Evolutionary conservation across 176 grass and related monocot genomes (phyloP), one percentile per base, ranked within the genome.

Genomic region (Pontederia paniculata): DNA sequence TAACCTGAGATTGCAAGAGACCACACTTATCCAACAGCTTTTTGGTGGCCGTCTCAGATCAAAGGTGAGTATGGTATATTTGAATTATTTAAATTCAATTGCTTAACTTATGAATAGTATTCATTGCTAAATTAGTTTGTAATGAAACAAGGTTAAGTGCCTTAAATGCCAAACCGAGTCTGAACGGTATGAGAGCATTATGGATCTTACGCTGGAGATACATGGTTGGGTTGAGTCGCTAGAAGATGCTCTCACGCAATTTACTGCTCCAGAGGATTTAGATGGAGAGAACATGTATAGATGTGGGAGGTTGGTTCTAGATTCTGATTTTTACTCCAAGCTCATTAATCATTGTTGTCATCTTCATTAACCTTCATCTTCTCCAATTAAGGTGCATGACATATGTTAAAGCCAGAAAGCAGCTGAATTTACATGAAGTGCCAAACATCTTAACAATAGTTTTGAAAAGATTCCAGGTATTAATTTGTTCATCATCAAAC

Each of bases 261-360:
- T 95, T 80, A 95, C 89, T 61, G 67, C 84, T 72, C 78, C 84
- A 60, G 89, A 95, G 78, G 89, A 89, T 84, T 84, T 95, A 45
- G 89, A 95, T 82, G 89, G 89, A 57, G 89, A 95, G 5, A 95
- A 95, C 73, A 95, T 89, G 89, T 95, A 95, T 72, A 88, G 80
- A 85, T 95, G 89, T 77, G 89, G 82, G 85, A 88, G 89, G 89
- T 95, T 17, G 13, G 48, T 13, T 50, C 15, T 16, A 17, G 13
- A 50, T 13, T 50, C 48, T n/a, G n/a, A 13, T 50, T 13, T 16
- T 50, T 50, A 37, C 28, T 37, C 28, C 28, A 5, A 13, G 4
- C 15, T 9, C 48, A 50, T 1, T 16, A 50, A 16, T 50, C n/a
- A 17, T 50, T 50, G 48, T 50, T 50, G 48, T 50, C 44, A 57